These are phyloP conservation scores for Hippophae rhamnoides DNA, from an alignment of 306 rosid species.

Conservation along the genomic window DNA sequence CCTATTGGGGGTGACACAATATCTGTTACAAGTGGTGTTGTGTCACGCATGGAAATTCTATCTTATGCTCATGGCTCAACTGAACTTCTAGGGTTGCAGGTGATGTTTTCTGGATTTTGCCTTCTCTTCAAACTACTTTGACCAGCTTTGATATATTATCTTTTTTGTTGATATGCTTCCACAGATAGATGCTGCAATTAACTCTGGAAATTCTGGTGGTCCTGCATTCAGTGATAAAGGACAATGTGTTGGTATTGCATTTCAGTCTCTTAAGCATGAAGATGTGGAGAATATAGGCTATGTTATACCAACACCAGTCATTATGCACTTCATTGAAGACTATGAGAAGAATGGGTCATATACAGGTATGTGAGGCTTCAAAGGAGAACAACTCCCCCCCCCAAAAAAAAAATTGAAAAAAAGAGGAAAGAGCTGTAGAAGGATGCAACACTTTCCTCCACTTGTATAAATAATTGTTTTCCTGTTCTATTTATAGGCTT, in stretches of 20 bases:
- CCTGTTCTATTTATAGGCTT: constrained; percentile 33
- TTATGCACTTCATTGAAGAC: constrained; percentile 66
- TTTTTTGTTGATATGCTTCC: constrained; percentile 12
- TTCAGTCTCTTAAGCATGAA: constrained; percentile 77
- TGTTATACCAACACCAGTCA: constrained; percentile 77
- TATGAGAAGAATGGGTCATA: constrained; percentile 70
- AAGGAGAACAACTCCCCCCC: background rate
- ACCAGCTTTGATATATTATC: constrained; percentile 8
- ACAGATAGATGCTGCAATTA: constrained; percentile 75
- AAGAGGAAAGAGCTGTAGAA: too few species aligned
- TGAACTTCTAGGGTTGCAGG: constrained; percentile 85
- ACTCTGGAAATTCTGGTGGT: constrained; percentile 83
- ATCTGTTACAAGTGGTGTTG: constrained; percentile 83
- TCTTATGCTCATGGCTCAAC: constrained; percentile 83
- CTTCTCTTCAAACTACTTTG: constrained; percentile 8
- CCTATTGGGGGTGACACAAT: constrained; percentile 80
- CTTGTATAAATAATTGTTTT: too few species aligned
- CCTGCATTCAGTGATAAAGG: constrained; percentile 75
- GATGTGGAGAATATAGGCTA: constrained; percentile 73
- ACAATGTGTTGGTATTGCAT: constrained; percentile 69
- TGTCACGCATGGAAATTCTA: constrained; percentile 69
- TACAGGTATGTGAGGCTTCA: constrained; percentile 37
- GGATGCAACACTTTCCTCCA: too few species aligned
- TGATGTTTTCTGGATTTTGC: constrained; percentile 10
- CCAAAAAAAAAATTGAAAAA: background rate